These are phyloP conservation scores for Candida tibetensis DNA, from an alignment of 805 yeast genomes.

Conservation along the genomic window DNA sequence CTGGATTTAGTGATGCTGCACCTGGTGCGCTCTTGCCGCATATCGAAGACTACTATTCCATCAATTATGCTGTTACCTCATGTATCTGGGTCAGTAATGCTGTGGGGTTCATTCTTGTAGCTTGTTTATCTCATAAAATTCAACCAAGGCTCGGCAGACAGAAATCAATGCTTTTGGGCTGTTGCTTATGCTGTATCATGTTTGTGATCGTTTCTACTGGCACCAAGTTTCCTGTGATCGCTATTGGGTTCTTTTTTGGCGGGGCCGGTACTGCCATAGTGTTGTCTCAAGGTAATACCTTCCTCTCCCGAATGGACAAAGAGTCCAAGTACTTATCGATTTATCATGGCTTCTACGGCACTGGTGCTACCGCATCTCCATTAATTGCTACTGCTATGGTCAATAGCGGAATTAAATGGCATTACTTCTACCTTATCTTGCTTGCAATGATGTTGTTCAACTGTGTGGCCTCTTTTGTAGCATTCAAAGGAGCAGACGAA, in stretches of 20 bases:
- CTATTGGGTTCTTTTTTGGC: constrained; percentile 52
- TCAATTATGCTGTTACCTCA: constrained; percentile 54
- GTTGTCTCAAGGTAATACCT: constrained; percentile 51
- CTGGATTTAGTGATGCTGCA: constrained; percentile 54
- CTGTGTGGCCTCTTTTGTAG: constrained; percentile 29
- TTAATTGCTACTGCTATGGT: constrained; percentile 58
- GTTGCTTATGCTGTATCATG: constrained; percentile 35
- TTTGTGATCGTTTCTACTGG: constrained; percentile 49
- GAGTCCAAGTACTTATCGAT: constrained; percentile 59
- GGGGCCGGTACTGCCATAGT: constrained; percentile 55
- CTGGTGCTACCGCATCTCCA: constrained; percentile 71
- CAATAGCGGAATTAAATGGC: constrained; percentile 50
- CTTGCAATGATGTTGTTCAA: constrained; percentile 36
- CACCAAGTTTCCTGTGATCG: constrained; percentile 46
- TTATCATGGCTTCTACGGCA: constrained; percentile 68
- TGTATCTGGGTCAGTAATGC: constrained; percentile 59
- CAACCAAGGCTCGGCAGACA: constrained; percentile 40
- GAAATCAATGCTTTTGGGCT: constrained; percentile 40
- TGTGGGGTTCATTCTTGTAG: constrained; percentile 51
- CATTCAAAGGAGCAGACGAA: constrained; percentile 49
- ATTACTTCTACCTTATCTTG: constrained; percentile 50
- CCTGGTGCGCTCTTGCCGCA: constrained; percentile 60
- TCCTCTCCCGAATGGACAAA: constrained; percentile 47
- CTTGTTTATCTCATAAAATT: constrained; percentile 46
- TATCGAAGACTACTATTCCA: constrained; percentile 47